Evolutionary conservation across 2,329 filamentous ascomycete species (phyloP), one percentile per base, ranked within the genome.

Genomic region (Calonectria pteridis): DNA sequence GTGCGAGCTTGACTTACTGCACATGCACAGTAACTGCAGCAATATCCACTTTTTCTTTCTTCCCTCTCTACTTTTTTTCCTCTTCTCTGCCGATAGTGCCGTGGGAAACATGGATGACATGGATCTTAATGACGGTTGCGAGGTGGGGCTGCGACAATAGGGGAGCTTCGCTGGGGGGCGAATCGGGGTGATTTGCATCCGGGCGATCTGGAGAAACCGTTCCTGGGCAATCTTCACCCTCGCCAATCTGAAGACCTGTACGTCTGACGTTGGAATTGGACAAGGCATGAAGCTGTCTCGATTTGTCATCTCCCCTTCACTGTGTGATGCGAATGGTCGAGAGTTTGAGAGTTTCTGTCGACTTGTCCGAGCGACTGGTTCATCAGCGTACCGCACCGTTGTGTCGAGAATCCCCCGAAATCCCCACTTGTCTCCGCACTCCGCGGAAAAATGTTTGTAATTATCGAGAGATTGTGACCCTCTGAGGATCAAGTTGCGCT

Each of bases 61-160:
- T 46, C 43, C 10, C 43, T 43, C 37, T 43, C 18, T 23, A 43
- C 28, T 7, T 20, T 6, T 16, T 18, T 16, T 31, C 13, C 26
- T 31, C 28, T 29, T 31, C 20, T n/a, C 29, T 33, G 33, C 29
- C 29, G 51, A 55, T 14, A 33, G 18, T 35, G 23, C 55, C 33
- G 35, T 28, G n/a, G 33, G 55, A 62, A 62, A 62, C 55, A 29
- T 33, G 26, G 35, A 37, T 35, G 65, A 31, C 58, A 29, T 55
- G 55, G 65, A 43, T 64, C 28, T 37, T 31, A 58, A 72, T 46
- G 55, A 20, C 55, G 33, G 35, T 37, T 62, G 51, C 51, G 18
- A 31, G 35, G 23, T 58, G 51, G 28, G 28, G 37, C 40, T 59
- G 46, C 18, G 64, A 58, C 53, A 62, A 63, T 59, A 40, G 59